Conservation (phyloP, 2,329 filamentous ascomycete genomes). For the Ascomycota sp. region DNA sequence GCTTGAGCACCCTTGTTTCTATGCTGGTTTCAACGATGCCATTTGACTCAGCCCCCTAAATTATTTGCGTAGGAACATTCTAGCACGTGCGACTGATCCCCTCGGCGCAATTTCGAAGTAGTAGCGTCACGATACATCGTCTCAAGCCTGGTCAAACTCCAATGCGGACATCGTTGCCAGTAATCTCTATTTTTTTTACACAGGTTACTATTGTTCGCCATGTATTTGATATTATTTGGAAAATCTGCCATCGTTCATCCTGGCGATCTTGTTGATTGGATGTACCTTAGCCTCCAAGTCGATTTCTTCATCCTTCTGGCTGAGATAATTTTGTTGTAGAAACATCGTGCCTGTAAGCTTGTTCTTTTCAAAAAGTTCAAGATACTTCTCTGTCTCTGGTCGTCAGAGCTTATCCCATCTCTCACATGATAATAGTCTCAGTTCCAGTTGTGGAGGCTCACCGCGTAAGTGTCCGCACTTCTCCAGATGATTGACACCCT, state of each 20-base stretch:
- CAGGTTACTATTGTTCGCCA: too few relatives aligned
- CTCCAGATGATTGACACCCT: conserved; percentile 75
- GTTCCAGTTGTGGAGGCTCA: conserved; percentile 13
- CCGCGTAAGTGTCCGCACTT: conserved; percentile 69
- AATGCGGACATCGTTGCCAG: neutral
- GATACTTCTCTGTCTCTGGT: conserved; percentile 45
- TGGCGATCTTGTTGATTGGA: conserved; percentile 18
- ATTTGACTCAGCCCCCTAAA: neutral
- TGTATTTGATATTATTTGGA: conserved; percentile 7
- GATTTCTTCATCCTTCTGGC: conserved; percentile 25
- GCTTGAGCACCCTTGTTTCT: neutral
- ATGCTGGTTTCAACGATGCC: neutral
- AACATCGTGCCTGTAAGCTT: conserved; percentile 65
- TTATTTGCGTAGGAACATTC: too few relatives aligned
- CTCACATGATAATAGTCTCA: too few relatives aligned
- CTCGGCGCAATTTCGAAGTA: neutral
- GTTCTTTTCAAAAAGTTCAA: conserved; percentile 55
- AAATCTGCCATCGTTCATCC: conserved; percentile 15
- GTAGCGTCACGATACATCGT: neutral
- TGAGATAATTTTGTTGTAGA: conserved; percentile 56
- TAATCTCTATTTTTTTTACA: too few relatives aligned
- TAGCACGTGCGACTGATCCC: too few relatives aligned
- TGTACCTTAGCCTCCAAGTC: conserved; percentile 18
- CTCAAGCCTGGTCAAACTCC: neutral
- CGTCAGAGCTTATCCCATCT: conserved; percentile 1